These are phyloP conservation scores for Mortierella sp. DNA, from an alignment of 371 early-diverging fungal species.

Conservation along the genomic window DNA sequence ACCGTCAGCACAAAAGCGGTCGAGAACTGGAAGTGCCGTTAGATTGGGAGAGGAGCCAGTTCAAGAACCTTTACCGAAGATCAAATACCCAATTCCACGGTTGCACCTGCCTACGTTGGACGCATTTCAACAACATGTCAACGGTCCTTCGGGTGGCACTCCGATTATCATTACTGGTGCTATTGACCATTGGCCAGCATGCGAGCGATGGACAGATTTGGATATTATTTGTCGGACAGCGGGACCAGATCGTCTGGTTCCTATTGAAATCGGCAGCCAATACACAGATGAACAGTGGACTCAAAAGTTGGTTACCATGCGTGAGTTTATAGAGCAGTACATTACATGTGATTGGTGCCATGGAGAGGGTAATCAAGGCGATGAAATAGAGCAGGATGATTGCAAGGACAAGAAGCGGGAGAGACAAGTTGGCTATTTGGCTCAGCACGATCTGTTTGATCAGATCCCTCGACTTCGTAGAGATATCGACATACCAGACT, in stretches of 20 bases:
- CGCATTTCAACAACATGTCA: constrained; percentile 48
- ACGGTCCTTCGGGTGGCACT: constrained; percentile 13
- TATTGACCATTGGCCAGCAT: constrained; percentile 83
- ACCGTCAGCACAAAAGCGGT: constrained; percentile 37
- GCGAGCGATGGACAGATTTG: constrained; percentile 71
- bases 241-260: constrained; percentile 84
- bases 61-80: constrained; percentile 12
- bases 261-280: constrained; percentile 85
- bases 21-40: constrained; percentile 28
- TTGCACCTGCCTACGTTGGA: constrained; percentile 46
- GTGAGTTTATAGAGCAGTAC: constrained; percentile 74
- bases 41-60: constrained; percentile 21
- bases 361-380: not conserved
- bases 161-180: constrained; percentile 67
- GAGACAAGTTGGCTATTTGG: constrained; percentile 75
- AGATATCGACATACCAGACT: constrained; percentile 86
- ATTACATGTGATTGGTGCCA: constrained; percentile 37
- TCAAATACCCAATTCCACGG: constrained; percentile 43
- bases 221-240: constrained; percentile 68
- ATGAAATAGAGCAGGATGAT: not conserved
- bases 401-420: not conserved
- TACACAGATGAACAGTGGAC: constrained; percentile 87
- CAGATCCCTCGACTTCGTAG: constrained; percentile 81
- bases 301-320: constrained; percentile 81
- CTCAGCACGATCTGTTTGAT: constrained; percentile 89